A percentile compares a stretch with the other conserved stretches of the same genome.
phyloP scores from a whole-genome alignment of 768 basidiomycete species.

The Boletus sp. region DNA sequence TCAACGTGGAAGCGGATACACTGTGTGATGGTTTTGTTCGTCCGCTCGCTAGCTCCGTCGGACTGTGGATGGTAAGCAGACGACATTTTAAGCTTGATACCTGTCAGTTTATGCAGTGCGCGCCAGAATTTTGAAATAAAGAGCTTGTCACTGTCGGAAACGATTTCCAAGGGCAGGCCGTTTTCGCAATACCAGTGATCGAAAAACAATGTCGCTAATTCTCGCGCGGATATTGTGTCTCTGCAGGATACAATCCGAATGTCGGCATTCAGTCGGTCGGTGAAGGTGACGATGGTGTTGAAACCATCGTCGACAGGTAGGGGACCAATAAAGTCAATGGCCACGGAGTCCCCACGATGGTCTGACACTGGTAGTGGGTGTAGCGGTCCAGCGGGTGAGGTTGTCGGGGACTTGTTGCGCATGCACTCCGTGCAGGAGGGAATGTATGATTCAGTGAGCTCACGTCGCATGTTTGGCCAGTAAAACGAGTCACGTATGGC shows the following conservation, averaged over 20 bases:
- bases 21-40: conserved; percentile 15
- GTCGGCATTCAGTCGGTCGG: conserved; percentile 22
- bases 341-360: no score
- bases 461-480: no score
- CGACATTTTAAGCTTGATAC: conserved; percentile 19
- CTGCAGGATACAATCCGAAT: conserved; percentile 8
- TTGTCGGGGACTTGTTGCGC: no score
- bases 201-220: not conserved
- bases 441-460: no score
- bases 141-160: conserved; percentile 26
- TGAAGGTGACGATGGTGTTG: conserved; percentile 25
- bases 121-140: conserved; percentile 30
- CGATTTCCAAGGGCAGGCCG: conserved; percentile 4
- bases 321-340: not conserved
- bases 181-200: conserved; percentile 19
- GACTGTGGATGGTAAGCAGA: conserved; percentile 29
- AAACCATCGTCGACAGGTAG: conserved; percentile 15
- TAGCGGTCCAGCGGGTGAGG: no score
- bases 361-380: no score
- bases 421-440: no score
- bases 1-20: not conserved
- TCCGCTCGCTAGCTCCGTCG: conserved; percentile 19
- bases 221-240: not conserved
- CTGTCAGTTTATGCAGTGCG: conserved; percentile 4
- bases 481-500: no score